Evolutionary conservation across 2,329 filamentous ascomycete genomes (phyloP).

Genomic region (Fusarium scirpi): DNA sequence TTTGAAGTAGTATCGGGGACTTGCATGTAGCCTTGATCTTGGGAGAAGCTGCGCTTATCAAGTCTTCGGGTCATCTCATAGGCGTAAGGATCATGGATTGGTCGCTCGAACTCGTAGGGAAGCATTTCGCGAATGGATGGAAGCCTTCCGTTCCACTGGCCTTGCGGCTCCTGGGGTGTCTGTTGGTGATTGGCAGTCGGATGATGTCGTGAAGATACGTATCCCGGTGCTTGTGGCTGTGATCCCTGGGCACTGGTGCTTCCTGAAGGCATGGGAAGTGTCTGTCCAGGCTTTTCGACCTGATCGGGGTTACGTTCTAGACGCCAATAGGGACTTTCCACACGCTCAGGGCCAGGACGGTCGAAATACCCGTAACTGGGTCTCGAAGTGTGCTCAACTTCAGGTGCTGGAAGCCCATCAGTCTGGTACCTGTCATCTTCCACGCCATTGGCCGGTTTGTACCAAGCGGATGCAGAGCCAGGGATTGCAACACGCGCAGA

Average conservation of each 20-base stretch:
- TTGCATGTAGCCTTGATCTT: background rate
- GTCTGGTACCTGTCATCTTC: background rate
- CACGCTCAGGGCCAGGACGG: background rate
- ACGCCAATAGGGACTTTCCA: constrained; percentile 9
- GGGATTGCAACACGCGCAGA: background rate
- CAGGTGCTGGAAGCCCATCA: background rate
- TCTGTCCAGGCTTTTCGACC: background rate
- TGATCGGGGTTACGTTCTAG: background rate
- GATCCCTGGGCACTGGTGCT: background rate
- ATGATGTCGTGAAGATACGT: background rate
- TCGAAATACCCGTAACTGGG: background rate
- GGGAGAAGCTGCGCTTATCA: constrained; percentile 12
- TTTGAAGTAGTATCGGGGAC: constrained; percentile 5
- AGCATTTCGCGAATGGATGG: constrained; percentile 34
- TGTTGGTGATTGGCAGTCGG: background rate
- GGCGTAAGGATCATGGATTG: background rate
- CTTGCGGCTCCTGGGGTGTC: background rate
- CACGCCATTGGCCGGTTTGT: background rate
- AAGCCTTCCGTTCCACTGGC: constrained; percentile 5
- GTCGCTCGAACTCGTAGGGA: background rate
- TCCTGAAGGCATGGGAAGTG: background rate
- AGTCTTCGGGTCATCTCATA: background rate
- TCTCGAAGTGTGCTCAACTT: background rate
- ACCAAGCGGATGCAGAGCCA: background rate
- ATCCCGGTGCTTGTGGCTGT: background rate